Evolutionary conservation across 306 rosid species (phyloP).

Genomic region (Myrica gale): DNA sequence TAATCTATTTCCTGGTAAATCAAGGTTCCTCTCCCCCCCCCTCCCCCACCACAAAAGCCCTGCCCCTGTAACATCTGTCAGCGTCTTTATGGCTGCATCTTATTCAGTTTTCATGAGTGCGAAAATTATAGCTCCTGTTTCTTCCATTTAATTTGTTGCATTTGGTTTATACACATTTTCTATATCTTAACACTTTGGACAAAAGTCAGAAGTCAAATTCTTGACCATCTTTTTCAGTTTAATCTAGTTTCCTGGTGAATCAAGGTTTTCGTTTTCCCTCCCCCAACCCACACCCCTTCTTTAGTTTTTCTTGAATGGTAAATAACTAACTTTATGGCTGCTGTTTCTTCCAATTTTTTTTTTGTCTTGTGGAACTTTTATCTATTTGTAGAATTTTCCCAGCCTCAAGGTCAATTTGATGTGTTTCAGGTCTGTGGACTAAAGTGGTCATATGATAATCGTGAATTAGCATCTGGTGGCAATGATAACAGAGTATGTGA

Average conservation of each 20-base stretch:
- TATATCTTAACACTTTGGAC: background rate
- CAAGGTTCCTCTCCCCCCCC: background rate
- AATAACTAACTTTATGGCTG: no score
- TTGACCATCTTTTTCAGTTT: no score
- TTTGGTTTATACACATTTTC: slow-evolving; percentile 3
- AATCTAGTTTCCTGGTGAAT: no score
- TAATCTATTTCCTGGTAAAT: slow-evolving; percentile 20
- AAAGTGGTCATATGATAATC: slow-evolving; percentile 94
- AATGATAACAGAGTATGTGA: slow-evolving; percentile 88
- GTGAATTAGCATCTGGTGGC: slow-evolving; percentile 98
- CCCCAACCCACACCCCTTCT: no score
- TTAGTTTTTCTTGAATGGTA: no score
- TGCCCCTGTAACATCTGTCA: no score
- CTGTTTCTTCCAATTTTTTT: no score
- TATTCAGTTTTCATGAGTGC: background rate
- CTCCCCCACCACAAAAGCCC: background rate
- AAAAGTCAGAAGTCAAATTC: no score
- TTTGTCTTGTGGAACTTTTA: no score
- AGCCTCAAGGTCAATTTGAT: slow-evolving; percentile 23
- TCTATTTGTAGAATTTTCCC: background rate
- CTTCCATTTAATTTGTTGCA: background rate
- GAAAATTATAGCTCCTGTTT: background rate
- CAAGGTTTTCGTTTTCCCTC: no score
- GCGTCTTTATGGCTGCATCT: background rate
- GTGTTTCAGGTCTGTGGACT: slow-evolving; percentile 86